Conservation (phyloP, 1,139 yeast genomes). For the Protomyces inundatus region DNA sequence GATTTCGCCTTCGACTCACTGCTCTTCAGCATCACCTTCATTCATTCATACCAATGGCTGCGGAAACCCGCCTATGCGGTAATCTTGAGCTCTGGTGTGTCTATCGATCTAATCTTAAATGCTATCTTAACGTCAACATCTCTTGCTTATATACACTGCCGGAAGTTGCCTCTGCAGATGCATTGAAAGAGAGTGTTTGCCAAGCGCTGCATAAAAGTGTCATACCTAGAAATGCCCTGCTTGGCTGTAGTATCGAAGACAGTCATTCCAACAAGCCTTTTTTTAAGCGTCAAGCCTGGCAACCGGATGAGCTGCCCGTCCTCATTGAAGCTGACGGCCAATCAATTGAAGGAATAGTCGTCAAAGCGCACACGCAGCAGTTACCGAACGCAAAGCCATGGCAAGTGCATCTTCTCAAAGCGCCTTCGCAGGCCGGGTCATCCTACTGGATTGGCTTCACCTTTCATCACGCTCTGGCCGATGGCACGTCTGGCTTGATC, state of each 20-base stretch:
- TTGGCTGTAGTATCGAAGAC: slow-evolving; percentile 4
- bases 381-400: not conserved
- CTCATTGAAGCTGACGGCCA: not conserved
- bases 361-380: not conserved
- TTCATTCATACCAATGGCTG: no score
- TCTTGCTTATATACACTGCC: not conserved
- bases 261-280: not conserved
- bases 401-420: slow-evolving; percentile 4
- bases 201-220: not conserved
- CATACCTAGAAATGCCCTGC: not conserved
- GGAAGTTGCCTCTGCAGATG: not conserved
- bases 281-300: not conserved
- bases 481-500: slow-evolving; percentile 24
- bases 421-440: no score
- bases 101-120: not conserved
- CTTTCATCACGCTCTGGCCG: slow-evolving; percentile 21
- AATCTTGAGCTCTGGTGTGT: slow-evolving; percentile 13
- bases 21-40: no score
- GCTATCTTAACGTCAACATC: slow-evolving; percentile 9
- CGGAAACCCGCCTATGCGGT: slow-evolving; percentile 2
- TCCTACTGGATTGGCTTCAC: slow-evolving; percentile 12
- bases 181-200: not conserved
- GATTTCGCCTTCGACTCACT: no score
- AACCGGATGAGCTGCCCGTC: not conserved
- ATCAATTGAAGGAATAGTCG: not conserved